Percentiles rank a stretch among this genome's conserved stretches.
These are phyloP conservation scores for Penicillium coprophilum DNA, from an alignment of 495 filamentous ascomycete species.

Conservation along the genomic window DNA sequence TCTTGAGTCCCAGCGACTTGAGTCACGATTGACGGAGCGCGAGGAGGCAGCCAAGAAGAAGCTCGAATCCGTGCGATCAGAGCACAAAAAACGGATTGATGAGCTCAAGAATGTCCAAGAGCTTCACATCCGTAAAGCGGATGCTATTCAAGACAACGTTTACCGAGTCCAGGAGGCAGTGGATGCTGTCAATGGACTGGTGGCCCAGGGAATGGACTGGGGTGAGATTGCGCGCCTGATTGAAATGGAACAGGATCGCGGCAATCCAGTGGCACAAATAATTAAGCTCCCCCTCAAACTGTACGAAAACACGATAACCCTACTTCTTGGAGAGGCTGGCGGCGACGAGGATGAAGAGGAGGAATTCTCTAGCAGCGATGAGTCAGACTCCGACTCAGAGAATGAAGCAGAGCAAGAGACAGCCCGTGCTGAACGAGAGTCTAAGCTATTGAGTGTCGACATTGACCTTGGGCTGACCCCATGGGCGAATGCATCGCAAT, in stretches of 20 bases:
- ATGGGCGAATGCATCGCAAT: conserved; percentile 86
- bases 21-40: conserved; percentile 75
- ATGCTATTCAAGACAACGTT: conserved; percentile 83
- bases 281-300: conserved; percentile 89
- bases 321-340: conserved; percentile 70
- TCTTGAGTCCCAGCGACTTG: conserved; percentile 88
- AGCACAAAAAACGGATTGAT: conserved; percentile 80
- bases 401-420: conserved; percentile 43
- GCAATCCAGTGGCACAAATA: conserved; percentile 82
- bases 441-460: conserved; percentile 63
- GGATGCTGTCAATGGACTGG: conserved; percentile 82
- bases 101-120: conserved; percentile 76
- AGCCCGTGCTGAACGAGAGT: conserved; percentile 31
- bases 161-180: conserved; percentile 89
- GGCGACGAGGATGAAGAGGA: conserved; percentile 58
- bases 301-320: conserved; percentile 81
- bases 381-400: conserved; percentile 64
- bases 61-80: conserved; percentile 73
- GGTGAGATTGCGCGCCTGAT: conserved; percentile 83
- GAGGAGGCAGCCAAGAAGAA: conserved; percentile 80
- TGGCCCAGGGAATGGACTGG: conserved; percentile 97
- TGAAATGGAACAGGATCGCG: conserved; percentile 74
- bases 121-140: conserved; percentile 83
- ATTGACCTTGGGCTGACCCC: conserved; percentile 78
- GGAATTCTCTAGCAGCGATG: conserved; percentile 55